phyloP scores from a whole-genome alignment of 345 rosid genomes.

The Clausena lansium region DNA sequence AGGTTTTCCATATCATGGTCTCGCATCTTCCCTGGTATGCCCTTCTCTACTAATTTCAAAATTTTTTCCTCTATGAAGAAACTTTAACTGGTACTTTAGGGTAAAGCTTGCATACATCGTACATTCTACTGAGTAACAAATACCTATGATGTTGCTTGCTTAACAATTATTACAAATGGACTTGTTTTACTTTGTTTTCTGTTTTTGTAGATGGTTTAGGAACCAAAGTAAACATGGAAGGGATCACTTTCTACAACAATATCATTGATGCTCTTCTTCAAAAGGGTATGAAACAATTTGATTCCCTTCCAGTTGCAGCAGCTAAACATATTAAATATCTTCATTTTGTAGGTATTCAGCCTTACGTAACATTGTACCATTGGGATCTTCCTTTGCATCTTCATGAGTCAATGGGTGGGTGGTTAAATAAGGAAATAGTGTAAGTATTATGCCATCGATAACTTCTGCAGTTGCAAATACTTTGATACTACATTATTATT shows the following conservation, averaged over 20 bases:
- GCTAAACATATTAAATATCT: slow-evolving; percentile 13
- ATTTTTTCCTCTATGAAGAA: neutral
- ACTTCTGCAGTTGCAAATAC: neutral
- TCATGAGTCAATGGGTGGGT: slow-evolving; percentile 72
- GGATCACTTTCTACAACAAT: slow-evolving; percentile 62
- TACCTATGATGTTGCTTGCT: neutral
- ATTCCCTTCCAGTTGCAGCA: slow-evolving; percentile 17
- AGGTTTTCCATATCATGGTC: slow-evolving; percentile 93
- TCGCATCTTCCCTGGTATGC: slow-evolving; percentile 84
- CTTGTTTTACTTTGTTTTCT: neutral
- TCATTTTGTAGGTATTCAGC: slow-evolving; percentile 56
- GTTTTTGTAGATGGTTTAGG: slow-evolving; percentile 62
- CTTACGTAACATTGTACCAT: slow-evolving; percentile 74
- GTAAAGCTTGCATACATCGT: neutral
- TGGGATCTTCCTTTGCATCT: slow-evolving; percentile 94
- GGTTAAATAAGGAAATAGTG: slow-evolving; percentile 73
- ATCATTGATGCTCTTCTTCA: slow-evolving; percentile 61
- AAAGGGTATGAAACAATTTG: slow-evolving; percentile 46
- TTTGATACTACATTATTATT: neutral
- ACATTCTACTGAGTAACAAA: neutral
- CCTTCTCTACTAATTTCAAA: neutral
- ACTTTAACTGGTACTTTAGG: neutral
- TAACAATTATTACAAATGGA: neutral
- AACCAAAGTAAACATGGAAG: slow-evolving; percentile 58
- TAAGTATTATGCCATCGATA: slow-evolving; percentile 37